Evolutionary conservation across 495 filamentous ascomycete species (phyloP).

Genomic region (Talaromyces thailandensis): DNA sequence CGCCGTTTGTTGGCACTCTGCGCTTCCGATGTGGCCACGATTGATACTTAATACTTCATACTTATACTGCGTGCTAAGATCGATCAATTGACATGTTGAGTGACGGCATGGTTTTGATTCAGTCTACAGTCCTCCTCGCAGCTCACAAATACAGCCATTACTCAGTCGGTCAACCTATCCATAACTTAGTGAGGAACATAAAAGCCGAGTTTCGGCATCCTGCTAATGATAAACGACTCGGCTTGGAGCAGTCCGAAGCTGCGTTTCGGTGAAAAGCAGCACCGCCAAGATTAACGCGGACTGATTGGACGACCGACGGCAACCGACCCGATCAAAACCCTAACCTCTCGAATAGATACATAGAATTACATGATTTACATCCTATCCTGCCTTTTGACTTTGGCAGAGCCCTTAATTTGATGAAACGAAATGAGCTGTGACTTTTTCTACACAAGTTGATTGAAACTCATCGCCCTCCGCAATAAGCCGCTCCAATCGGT

Average conservation of each 20-base stretch:
- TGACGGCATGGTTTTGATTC: neutral
- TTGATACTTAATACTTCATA: too few relatives aligned
- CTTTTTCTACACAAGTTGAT: neutral
- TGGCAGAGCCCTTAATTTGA: neutral
- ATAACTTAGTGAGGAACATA: neutral
- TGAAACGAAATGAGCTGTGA: neutral
- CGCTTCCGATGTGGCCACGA: neutral
- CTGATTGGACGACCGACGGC: neutral
- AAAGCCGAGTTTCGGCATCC: neutral
- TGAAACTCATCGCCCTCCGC: neutral
- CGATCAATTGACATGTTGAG: neutral
- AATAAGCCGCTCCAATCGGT: neutral
- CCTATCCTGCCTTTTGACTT: neutral
- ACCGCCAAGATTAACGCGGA: neutral
- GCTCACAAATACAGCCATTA: neutral
- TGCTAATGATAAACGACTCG: neutral
- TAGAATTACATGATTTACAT: too few relatives aligned
- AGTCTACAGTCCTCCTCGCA: neutral
- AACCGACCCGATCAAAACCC: slow-evolving; percentile 2
- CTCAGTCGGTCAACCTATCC: neutral
- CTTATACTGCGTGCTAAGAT: neutral
- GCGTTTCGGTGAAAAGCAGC: neutral
- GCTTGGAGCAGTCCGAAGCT: slow-evolving; percentile 1
- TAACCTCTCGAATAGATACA: neutral
- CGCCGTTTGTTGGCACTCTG: too few relatives aligned